Conservation (phyloP, 2,329 filamentous ascomycete species). For the Onygenales sp. region DNA sequence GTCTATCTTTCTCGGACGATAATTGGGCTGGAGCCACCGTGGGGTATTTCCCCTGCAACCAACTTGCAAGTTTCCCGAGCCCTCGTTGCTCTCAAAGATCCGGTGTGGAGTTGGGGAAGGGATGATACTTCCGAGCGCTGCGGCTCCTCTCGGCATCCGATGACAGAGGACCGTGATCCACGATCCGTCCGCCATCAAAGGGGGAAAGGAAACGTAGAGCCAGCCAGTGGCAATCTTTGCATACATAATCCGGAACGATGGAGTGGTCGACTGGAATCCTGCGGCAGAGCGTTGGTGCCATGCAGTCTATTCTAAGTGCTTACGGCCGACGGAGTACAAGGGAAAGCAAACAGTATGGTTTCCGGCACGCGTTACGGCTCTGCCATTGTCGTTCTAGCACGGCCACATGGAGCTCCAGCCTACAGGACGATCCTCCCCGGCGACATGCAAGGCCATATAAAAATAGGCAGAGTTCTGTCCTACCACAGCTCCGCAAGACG, state of each 20-base stretch:
- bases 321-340: background rate
- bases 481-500: background rate
- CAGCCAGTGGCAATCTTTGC: too few relatives aligned
- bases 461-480: background rate
- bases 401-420: background rate
- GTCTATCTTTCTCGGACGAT: background rate
- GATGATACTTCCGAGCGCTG: background rate
- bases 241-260: too few relatives aligned
- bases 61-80: background rate
- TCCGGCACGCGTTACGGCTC: background rate
- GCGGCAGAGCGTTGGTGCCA: background rate
- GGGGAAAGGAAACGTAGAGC: too few relatives aligned
- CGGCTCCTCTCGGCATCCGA: background rate
- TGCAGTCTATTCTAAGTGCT: background rate
- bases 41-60: background rate
- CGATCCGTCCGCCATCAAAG: background rate
- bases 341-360: background rate
- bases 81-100: background rate
- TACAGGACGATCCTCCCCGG: background rate
- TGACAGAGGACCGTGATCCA: background rate
- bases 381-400: background rate
- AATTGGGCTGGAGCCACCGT: background rate
- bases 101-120: background rate
- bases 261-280: background rate
- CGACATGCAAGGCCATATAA: background rate